Base-by-base conservation (phyloP, 1,139 yeast species). In the Wickerhamiella infanticola region DNA sequence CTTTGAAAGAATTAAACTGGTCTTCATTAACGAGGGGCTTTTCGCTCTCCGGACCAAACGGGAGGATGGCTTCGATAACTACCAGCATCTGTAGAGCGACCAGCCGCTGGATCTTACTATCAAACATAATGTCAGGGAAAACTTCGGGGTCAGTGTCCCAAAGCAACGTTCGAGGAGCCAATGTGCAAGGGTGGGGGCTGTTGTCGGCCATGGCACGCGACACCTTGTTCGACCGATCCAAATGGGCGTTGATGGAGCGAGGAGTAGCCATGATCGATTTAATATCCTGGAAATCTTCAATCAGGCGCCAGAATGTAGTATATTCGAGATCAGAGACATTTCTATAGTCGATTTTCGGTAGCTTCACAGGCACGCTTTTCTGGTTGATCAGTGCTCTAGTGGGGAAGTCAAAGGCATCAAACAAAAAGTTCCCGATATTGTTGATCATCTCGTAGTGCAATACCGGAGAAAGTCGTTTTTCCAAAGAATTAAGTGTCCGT, bases 401-500 rank as follows among this genome's bases (percentile, higher is more conserved):
- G 13, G 39, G 39, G 23, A 37, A 37, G 13, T 13, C 39, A 37
- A 37, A 37, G 13, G 39, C 11, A n/a, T 37, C 39, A 5, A 27
- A 37, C 39, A 37, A 7, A 7, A 4, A 5, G 9, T 37, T 37
- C 27, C 23, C 11, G 5, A 49, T 44, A 5, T 43, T 43, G 13
- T 47, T 48, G 9, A 42, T 11, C 26, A 29, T 41, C 8, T 24
- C 9, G 8, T 36, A 24, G 23, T 49, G 33, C 18, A 44, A 37
- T 18, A 13, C 35, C 7, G 48, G 46, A 18, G 49, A 35, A 3
- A 51, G 45, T 26, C 71, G 53, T 29, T 62, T 52, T n/a, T 64
- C 54, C 24, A 67, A 48, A 5, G 64, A 55, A 43, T 65, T 66
- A 45, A 67, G 61, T 24, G 63, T 52, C 3, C 72, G 58, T 31